phyloP scores from a whole-genome alignment of 495 filamentous ascomycete genomes.

The Daldinia vernicosa region DNA sequence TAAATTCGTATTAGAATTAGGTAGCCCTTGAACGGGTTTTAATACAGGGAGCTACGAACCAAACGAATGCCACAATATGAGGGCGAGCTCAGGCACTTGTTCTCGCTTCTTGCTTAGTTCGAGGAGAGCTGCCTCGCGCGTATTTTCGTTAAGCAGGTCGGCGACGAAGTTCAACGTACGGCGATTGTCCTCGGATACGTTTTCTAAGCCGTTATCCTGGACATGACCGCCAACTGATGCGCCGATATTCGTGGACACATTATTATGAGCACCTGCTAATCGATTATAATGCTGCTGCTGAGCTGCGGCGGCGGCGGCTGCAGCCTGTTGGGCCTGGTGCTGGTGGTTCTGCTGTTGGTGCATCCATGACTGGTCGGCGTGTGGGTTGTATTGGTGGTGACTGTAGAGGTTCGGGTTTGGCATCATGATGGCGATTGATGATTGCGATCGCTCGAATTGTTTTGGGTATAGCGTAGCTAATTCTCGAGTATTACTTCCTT shows the following conservation, averaged over 20 bases:
- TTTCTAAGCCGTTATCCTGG: conserved; percentile 63
- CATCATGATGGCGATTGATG: conserved; percentile 49
- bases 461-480: neutral
- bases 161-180: conserved; percentile 92
- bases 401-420: conserved; percentile 56
- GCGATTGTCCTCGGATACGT: conserved; percentile 87
- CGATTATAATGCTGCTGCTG: conserved; percentile 69
- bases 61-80: conserved; percentile 99
- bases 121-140: conserved; percentile 88
- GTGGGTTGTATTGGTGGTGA: conserved; percentile 80
- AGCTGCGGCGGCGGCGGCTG: conserved; percentile 60
- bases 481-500: neutral
- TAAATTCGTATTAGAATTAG: conserved; percentile 26
- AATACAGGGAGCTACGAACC: conserved; percentile 65
- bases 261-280: conserved; percentile 70
- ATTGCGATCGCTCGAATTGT: conserved; percentile 5
- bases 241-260: conserved; percentile 42
- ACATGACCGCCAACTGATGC: conserved; percentile 63
- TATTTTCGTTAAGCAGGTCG: conserved; percentile 86
- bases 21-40: neutral
- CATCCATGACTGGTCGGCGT: conserved; percentile 80
- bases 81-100: conserved; percentile 93
- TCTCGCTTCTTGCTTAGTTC: conserved; percentile 99
- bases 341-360: conserved; percentile 74
- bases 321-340: conserved; percentile 69